These are phyloP conservation scores for Cydonia oblonga DNA, from an alignment of 331 rosid genomes.

Conservation along the genomic window DNA sequence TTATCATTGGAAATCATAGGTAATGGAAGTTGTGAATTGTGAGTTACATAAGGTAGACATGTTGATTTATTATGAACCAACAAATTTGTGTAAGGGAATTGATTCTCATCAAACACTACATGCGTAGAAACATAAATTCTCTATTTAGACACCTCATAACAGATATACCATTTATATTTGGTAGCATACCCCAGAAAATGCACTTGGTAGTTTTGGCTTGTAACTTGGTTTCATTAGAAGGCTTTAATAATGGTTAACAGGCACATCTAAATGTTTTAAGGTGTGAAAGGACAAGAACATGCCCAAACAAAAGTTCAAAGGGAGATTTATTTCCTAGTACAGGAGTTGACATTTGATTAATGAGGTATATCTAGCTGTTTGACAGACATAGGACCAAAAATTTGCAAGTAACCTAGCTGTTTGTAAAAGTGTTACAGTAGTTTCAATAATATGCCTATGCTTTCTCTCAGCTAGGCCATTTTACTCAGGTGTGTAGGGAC, in stretches of 20 bases:
- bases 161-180: too few relatives aligned
- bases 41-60: rapidly evolving
- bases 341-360: neutral
- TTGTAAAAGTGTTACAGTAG: rapidly evolving
- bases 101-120: too few relatives aligned
- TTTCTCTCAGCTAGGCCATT: neutral
- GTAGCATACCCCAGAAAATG: too few relatives aligned
- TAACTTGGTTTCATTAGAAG: neutral
- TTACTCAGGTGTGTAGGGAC: neutral
- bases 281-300: neutral
- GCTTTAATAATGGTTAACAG: neutral
- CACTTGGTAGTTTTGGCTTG: neutral
- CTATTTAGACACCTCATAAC: too few relatives aligned
- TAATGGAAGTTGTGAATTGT: rapidly evolving
- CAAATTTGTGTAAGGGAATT: too few relatives aligned
- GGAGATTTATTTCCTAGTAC: neutral
- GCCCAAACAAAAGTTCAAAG: rapidly evolving
- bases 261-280: neutral
- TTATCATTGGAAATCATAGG: too few relatives aligned
- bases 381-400: neutral
- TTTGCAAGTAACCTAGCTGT: neutral
- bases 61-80: rapidly evolving
- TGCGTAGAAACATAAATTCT: too few relatives aligned
- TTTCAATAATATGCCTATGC: neutral
- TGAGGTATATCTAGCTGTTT: neutral